Evolutionary conservation across 106 monocot genomes (phyloP).

Genomic region (Dendrobium chrysotoxum): DNA sequence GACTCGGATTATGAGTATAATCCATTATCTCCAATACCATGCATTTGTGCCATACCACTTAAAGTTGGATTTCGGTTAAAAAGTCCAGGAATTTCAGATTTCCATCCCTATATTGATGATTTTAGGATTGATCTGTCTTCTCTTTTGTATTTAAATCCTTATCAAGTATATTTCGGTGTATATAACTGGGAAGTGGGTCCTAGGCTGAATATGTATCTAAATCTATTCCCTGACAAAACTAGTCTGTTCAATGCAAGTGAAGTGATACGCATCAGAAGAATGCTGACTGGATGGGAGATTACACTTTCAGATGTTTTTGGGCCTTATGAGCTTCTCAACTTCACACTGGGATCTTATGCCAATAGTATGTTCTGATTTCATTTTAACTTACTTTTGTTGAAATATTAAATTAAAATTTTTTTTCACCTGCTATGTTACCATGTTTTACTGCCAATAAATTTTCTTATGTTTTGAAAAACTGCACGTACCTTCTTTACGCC

Average conservation of each 20-base stretch:
- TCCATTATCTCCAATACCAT: conserved; percentile 49
- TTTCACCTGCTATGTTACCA: background rate
- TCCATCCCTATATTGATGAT: conserved; percentile 45
- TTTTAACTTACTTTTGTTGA: background rate
- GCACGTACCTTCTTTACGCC: too few relatives aligned
- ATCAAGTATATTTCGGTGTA: conserved; percentile 61
- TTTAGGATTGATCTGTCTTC: conserved; percentile 44
- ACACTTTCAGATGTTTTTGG: conserved; percentile 64
- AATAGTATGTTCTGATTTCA: conserved; percentile 33
- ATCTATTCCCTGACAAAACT: conserved; percentile 54
- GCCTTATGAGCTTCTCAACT: conserved; percentile 89
- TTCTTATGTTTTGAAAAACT: too few relatives aligned
- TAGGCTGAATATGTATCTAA: conserved; percentile 73
- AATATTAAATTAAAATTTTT: background rate
- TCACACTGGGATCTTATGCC: conserved; percentile 69
- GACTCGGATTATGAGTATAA: conserved; percentile 59
- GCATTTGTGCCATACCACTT: conserved; percentile 75
- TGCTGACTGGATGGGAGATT: conserved; percentile 66
- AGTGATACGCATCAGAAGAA: conserved; percentile 36
- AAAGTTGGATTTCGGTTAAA: conserved; percentile 82
- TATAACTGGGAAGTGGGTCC: conserved; percentile 76
- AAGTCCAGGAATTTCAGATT: conserved; percentile 79
- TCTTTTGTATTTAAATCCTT: conserved; percentile 28
- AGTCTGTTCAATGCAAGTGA: conserved; percentile 67
- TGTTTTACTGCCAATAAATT: too few relatives aligned